Base-by-base conservation (phyloP, 2,329 filamentous ascomycete genomes). In the Sporothrix humicola region DNA sequence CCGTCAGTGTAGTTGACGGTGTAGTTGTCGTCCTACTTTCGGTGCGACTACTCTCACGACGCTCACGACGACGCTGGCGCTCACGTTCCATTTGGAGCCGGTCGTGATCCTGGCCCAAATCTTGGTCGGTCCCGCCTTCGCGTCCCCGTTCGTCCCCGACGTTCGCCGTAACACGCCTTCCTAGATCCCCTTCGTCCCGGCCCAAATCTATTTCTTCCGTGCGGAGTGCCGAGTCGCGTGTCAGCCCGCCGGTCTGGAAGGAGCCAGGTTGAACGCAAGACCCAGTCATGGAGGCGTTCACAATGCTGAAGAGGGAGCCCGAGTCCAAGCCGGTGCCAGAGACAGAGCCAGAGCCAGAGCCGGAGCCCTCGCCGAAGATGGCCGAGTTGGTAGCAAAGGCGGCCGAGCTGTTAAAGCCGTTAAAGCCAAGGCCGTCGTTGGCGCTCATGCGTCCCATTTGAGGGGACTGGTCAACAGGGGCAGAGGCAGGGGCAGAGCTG, bases 261-360 rank as follows among this genome's bases (percentile, higher is more conserved):
- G 42, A 61, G 69, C 48, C 54, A 65, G 56, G 69, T 72, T 72
- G 69, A 72, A 72, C 69, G 58, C 69, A n/a, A 59, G 58, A 65
- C 69, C 42, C 54, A n/a, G 52, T 44, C 69, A 71, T 71, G 42
- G 37, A 71, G 69, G 69, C 69, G 54, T 58, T 48, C 69, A 48
- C 68, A 70, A 37, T 56, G 52, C 37, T n/a, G 54, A 44, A 71
- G 54, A 56, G 54, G 66, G 9, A n/a, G 20, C 17, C 69, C 23
- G 69, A 59, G 69, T 13, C 52, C 42, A 23, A 56, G 52, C 20
- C 23, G 20, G 52, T 23, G 52, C n/a, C 59, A 37, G 23, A 31
- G 58, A 10, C 26, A 15, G 23, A 59, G 23, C 9, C 8, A 3
- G 58, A 61, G 58, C 26, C 58, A 37, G 31, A 37, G 31, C 31